Conservation (phyloP, 2,329 filamentous ascomycete species). For the Fusarium sp. region DNA sequence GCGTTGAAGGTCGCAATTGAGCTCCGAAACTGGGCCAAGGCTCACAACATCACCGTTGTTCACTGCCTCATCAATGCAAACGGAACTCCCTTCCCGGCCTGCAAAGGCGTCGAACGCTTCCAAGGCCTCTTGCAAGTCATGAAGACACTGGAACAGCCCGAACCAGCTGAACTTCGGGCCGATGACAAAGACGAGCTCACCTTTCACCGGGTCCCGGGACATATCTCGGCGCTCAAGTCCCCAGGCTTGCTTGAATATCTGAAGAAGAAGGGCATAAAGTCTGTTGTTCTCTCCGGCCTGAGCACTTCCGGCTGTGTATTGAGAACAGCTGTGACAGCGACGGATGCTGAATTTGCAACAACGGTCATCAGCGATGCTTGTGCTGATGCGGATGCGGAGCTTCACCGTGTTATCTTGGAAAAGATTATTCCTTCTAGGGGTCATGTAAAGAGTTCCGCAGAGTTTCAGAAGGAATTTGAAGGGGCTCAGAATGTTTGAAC, state of each 20-base stretch:
- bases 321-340: background rate
- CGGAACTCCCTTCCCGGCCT: background rate
- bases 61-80: slow-evolving; percentile 1
- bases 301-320: slow-evolving; percentile 3
- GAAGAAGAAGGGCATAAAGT: background rate
- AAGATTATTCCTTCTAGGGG: background rate
- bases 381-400: background rate
- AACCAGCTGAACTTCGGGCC: background rate
- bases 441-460: background rate
- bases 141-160: background rate
- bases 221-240: background rate
- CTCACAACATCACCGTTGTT: background rate
- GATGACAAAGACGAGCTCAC: background rate
- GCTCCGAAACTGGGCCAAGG: background rate
- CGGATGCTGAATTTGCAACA: background rate
- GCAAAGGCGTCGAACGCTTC: background rate
- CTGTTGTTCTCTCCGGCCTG: background rate
- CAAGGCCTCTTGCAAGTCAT: background rate
- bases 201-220: background rate
- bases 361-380: background rate
- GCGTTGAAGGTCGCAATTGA: background rate
- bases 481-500: background rate
- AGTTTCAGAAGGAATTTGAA: background rate
- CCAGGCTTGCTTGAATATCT: background rate
- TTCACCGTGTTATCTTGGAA: background rate